Evolutionary conservation across 2,329 filamentous ascomycete genomes (phyloP), one percentile per base, ranked within the genome.

Genomic region (Plenodomus tracheiphilus): DNA sequence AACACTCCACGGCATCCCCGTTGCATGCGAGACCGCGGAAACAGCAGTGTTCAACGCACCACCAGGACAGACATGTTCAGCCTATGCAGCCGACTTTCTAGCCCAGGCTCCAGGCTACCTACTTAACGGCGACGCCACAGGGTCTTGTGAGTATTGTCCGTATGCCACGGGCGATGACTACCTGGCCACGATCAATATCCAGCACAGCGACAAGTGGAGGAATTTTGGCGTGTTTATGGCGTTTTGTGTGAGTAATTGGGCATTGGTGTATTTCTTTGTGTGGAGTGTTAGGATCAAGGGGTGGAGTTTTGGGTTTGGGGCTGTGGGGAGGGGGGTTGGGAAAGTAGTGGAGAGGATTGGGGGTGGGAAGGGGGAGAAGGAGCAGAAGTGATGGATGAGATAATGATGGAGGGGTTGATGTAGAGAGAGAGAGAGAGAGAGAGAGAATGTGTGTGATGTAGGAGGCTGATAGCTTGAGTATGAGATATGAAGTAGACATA

Each of bases 191-290:
- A 60, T 85, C 28, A 84, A 85, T 56, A 78, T 85, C 44, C 64
- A 75, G 4, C 70, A 75, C 0, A 69, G 64, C 17, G 79, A 91
- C 45, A 89, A 89, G 73, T 91, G 88, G 88, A 74, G 82, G 37
- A 77, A 86, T 67, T 87, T 90, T 59, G 88, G 86, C 7, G 85
- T 91, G 51, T 89, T 91, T 74, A 59, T 89, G 8, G 84, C 82
- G 1, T 91, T 90, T 66, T 83, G 82, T 43, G 74, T 87, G 13
- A 85, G 82, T 42, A 91, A 90, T 64, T 90, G 85, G 84, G 74
- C 79, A 35, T 70, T 91, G 45, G 86, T 90, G 1, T 89, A 88
- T 68, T 89, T 90, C 72, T 90, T 91, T 65, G 84, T 91, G 47
- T 91, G 87, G 72, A 86, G 83, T 2, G 85, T 89, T 6, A 79